These are phyloP conservation scores for Suillus subaureus DNA, from an alignment of 768 basidiomycete genomes.

Conservation along the genomic window DNA sequence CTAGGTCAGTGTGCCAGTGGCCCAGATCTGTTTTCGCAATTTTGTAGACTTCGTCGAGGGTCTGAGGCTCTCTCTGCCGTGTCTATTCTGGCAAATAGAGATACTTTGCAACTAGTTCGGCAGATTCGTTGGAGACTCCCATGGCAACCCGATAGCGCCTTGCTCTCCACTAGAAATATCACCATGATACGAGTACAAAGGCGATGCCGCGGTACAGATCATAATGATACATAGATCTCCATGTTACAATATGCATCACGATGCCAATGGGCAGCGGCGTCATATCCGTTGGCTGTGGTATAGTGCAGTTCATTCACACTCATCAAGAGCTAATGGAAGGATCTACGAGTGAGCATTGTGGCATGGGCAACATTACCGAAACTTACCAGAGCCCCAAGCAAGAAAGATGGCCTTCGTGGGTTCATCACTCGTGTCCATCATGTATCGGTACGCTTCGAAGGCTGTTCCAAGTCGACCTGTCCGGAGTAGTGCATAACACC, in stretches of 20 bases:
- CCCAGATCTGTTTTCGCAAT: neutral
- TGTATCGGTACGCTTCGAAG: neutral
- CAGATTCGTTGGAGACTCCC: neutral
- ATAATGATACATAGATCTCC: no score
- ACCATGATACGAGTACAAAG: no score
- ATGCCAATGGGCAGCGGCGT: no score
- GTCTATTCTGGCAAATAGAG: neutral
- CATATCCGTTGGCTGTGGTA: no score
- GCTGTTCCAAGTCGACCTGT: neutral
- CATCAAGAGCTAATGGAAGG: no score
- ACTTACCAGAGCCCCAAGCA: neutral
- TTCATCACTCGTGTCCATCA: neutral
- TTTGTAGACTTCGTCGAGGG: neutral
- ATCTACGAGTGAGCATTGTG: no score
- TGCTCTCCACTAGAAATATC: conserved; percentile 1
- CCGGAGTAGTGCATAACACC: neutral
- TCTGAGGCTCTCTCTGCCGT: neutral
- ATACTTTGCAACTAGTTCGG: neutral
- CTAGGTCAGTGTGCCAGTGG: neutral
- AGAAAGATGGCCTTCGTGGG: no score
- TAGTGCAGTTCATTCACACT: no score
- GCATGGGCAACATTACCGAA: no score
- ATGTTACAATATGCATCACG: no score
- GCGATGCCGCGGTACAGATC: no score
- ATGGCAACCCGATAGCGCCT: neutral